A percentile compares a stretch with the other conserved stretches of the same genome.
Evolutionary conservation across 1,139 yeast species (phyloP).

Genomic region (Suhomyces wounanorum): DNA sequence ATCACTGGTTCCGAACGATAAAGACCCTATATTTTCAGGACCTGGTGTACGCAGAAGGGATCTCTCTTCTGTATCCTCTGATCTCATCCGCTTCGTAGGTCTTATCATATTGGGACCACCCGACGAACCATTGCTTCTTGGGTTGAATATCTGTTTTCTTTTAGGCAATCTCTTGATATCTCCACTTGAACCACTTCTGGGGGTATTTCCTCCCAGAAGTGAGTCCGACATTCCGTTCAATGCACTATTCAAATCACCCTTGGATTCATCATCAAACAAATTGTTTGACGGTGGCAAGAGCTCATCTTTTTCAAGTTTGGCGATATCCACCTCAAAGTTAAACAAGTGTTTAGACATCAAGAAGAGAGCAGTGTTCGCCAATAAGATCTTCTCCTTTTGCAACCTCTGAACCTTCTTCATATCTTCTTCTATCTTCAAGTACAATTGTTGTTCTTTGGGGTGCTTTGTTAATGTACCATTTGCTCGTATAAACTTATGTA

Average conservation of each 20-base stretch:
- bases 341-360: conserved; percentile 72
- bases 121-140: conserved; percentile 15
- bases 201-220: conserved; percentile 35
- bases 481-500: conserved; percentile 80
- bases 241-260: conserved; percentile 14
- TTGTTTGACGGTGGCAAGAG: conserved; percentile 59
- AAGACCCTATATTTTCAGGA: conserved; percentile 12
- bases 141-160: conserved; percentile 9
- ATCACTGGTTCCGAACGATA: conserved; percentile 11
- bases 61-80: conserved; percentile 24
- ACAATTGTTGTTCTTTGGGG: conserved; percentile 76
- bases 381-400: conserved; percentile 75
- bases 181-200: conserved; percentile 27
- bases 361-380: conserved; percentile 84
- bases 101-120: conserved; percentile 17
- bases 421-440: conserved; percentile 69
- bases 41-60: conserved; percentile 14
- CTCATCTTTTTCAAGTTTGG: conserved; percentile 77
- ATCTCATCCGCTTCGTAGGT: conserved; percentile 30
- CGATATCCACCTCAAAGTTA: conserved; percentile 73
- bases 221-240: conserved; percentile 26
- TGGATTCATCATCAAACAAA: conserved; percentile 18
- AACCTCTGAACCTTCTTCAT: conserved; percentile 58
- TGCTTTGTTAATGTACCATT: conserved; percentile 81
- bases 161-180: conserved; percentile 17